A percentile compares a stretch with the other conserved stretches of the same genome.
Conservation (phyloP, 2,329 filamentous ascomycete species). For the Fusarium brachygibbosum region DNA sequence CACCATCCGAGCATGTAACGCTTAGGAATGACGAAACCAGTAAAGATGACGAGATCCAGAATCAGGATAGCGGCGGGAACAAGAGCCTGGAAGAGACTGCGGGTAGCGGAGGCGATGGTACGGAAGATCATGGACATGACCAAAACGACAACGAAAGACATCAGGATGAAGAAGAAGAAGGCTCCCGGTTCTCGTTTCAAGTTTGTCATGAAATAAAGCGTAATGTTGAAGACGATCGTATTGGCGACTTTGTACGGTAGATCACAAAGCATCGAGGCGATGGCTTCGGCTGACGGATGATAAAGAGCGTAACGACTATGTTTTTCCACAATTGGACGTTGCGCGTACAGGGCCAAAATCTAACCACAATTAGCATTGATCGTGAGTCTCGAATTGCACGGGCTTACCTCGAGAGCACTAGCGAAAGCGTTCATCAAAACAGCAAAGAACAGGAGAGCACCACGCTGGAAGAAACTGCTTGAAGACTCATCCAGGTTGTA, state of each 20-base stretch:
- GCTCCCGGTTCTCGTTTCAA: constrained; percentile 78
- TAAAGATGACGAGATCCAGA: constrained; percentile 70
- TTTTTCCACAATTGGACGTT: constrained; percentile 93
- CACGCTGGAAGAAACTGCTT: constrained; percentile 81
- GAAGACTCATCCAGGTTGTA: constrained; percentile 78
- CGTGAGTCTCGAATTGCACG: accelerated
- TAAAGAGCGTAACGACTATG: constrained; percentile 89
- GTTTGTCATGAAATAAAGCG: constrained; percentile 89
- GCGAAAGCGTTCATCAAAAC: constrained; percentile 88
- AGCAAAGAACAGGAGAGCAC: constrained; percentile 87
- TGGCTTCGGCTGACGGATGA: constrained; percentile 89
- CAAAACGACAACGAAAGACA: constrained; percentile 79
- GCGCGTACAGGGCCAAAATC: constrained; percentile 87
- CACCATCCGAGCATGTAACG: constrained; percentile 84
- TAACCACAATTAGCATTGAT: constrained; percentile 47
- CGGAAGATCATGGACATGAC: constrained; percentile 76
- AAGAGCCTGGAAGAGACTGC: constrained; percentile 50
- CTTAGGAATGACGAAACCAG: constrained; percentile 76
- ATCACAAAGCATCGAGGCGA: constrained; percentile 87
- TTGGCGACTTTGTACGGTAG: constrained; percentile 84
- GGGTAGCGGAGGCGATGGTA: constrained; percentile 49
- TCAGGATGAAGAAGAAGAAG: constrained; percentile 89
- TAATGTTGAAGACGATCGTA: constrained; percentile 80
- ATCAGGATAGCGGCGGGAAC: constrained; percentile 50
- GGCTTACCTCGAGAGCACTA: constrained; percentile 76